Conservation (phyloP, 2,329 filamentous ascomycete genomes). For the Ophiosphaerella korrae region DNA sequence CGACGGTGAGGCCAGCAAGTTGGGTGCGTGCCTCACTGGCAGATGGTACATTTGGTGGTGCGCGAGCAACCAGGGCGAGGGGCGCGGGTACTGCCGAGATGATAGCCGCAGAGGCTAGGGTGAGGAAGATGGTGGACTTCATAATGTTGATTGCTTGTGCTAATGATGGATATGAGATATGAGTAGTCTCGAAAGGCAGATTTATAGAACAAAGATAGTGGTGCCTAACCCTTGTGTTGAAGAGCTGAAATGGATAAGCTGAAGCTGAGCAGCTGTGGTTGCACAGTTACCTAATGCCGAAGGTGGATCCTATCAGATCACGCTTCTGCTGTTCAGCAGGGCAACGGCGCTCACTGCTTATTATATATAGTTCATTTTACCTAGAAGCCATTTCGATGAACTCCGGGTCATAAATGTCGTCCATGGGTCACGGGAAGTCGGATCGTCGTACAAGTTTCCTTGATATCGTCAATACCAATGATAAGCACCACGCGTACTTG, state of each 20-base stretch:
- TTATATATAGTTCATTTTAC: conserved; percentile 21
- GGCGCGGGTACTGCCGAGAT: conserved; percentile 38
- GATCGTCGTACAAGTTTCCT: background rate
- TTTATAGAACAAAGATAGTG: background rate
- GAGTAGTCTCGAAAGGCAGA: background rate
- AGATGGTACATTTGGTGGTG: conserved; percentile 67
- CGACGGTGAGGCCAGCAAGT: conserved; percentile 64
- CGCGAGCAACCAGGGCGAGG: conserved; percentile 34
- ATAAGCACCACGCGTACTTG: conserved; percentile 32
- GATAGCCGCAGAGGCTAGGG: conserved; percentile 29
- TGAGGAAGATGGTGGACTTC: conserved; percentile 36
- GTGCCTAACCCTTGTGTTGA: background rate
- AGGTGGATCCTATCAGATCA: background rate
- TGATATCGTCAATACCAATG: conserved; percentile 28
- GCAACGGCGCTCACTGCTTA: conserved; percentile 15
- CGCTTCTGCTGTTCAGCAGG: conserved; percentile 2
- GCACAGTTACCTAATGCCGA: too few species aligned
- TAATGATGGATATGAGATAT: background rate
- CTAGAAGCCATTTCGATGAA: background rate
- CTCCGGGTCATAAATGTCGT: too few species aligned
- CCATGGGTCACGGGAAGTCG: too few species aligned
- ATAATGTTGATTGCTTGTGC: conserved; percentile 17
- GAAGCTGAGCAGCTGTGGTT: too few species aligned
- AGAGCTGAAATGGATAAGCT: conserved; percentile 1
- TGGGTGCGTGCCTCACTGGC: conserved; percentile 61